Evolutionary conservation across 352 stramenopile species (phyloP).

Genomic region (Globisporangium parvum): DNA sequence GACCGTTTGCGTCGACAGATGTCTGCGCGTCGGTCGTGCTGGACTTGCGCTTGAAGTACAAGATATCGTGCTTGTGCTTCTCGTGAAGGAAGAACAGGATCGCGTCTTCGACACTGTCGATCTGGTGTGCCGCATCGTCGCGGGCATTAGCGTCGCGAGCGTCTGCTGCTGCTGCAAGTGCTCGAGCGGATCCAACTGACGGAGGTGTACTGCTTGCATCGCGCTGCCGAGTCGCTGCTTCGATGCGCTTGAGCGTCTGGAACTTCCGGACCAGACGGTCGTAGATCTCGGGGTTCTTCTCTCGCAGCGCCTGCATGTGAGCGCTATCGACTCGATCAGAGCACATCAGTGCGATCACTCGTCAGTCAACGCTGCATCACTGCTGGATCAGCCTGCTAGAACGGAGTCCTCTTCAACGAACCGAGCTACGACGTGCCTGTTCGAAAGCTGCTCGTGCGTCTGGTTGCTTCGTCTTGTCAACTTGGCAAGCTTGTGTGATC

Average conservation of each 20-base stretch:
- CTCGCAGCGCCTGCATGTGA: slow-evolving; percentile 18
- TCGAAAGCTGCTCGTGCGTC: slow-evolving; percentile 12
- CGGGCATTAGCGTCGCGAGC: not conserved
- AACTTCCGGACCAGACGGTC: slow-evolving; percentile 29
- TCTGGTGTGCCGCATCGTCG: not conserved
- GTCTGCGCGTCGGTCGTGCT: slow-evolving; percentile 1
- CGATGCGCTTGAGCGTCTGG: slow-evolving; percentile 14
- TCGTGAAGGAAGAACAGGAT: slow-evolving; percentile 65
- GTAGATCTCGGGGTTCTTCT: slow-evolving; percentile 32
- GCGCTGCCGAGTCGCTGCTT: not conserved
- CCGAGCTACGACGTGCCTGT: slow-evolving; percentile 14
- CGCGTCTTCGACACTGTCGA: slow-evolving; percentile 48
- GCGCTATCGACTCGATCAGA: slow-evolving; percentile 5
- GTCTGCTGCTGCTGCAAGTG: not conserved
- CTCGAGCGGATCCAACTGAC: not conserved
- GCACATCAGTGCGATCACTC: not conserved
- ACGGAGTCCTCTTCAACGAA: not conserved
- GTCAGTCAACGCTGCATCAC: too few relatives aligned
- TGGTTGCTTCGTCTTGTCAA: slow-evolving; percentile 10
- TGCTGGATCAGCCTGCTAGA: not conserved
- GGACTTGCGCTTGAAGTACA: slow-evolving; percentile 52
- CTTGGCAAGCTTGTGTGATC: slow-evolving; percentile 14
- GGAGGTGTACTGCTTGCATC: not conserved
- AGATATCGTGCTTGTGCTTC: slow-evolving; percentile 60
- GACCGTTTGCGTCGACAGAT: slow-evolving; percentile 6